These are phyloP conservation scores for Phlyctochytrium arcticum DNA, from an alignment of 192 early-diverging fungal species.

Conservation along the genomic window DNA sequence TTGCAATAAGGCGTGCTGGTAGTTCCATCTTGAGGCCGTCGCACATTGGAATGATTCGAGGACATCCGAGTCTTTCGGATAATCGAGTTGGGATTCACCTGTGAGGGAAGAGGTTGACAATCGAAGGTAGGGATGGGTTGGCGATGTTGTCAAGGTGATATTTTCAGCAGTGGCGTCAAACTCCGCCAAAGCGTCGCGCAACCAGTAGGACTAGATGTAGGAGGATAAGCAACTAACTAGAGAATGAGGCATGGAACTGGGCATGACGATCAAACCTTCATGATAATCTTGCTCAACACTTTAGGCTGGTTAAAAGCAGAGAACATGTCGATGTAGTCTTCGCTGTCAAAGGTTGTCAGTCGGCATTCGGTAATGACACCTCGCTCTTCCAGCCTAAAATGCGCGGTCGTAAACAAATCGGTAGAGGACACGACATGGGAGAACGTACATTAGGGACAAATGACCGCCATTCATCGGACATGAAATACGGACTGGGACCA, in stretches of 20 bases:
- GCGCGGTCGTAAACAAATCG: neutral
- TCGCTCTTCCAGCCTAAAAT: constrained; percentile 52
- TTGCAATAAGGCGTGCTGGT: constrained; percentile 39
- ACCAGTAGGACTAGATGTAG: constrained; percentile 46
- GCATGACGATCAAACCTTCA: constrained; percentile 14
- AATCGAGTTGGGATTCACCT: constrained; percentile 48
- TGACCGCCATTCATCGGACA: constrained; percentile 5
- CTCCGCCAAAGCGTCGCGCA: constrained; percentile 54
- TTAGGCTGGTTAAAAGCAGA: constrained; percentile 26
- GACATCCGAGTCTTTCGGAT: constrained; percentile 50
- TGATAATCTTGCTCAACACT: constrained; percentile 47
- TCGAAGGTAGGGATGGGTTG: constrained; percentile 45
- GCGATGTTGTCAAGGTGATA: constrained; percentile 37
- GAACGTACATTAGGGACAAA: constrained; percentile 3
- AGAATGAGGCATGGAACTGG: neutral
- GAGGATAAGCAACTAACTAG: no score
- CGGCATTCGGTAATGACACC: constrained; percentile 50
- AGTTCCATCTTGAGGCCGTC: constrained; percentile 24
- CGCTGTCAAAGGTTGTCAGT: constrained; percentile 45
- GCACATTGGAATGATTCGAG: constrained; percentile 50
- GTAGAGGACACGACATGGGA: neutral
- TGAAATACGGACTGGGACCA: neutral
- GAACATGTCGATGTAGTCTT: constrained; percentile 35
- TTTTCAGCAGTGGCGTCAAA: constrained; percentile 51
- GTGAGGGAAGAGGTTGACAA: constrained; percentile 42